These are phyloP conservation scores for Biscutella auriculata DNA, from an alignment of 441 rosid genomes.

Conservation along the genomic window DNA sequence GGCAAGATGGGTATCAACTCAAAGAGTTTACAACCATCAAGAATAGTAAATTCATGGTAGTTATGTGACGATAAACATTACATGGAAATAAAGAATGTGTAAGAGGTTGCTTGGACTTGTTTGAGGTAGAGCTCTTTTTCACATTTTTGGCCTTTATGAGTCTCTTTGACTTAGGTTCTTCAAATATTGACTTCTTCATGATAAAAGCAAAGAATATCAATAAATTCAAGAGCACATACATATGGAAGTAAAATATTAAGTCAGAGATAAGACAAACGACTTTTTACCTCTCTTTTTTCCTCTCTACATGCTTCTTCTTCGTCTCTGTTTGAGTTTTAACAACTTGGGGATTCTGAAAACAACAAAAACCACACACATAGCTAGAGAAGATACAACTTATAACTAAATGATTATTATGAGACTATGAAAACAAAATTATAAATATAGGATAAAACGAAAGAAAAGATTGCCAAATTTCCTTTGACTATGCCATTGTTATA, in stretches of 20 bases:
- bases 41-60: not conserved
- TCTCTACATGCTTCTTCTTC: conserved; percentile 59
- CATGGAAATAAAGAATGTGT: conserved; percentile 87
- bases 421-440: too few relatives aligned
- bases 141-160: conserved; percentile 25
- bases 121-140: conserved; percentile 36
- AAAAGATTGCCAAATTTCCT: too few relatives aligned
- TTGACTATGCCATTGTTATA: too few relatives aligned
- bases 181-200: conserved; percentile 56
- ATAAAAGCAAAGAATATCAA: not conserved
- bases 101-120: conserved; percentile 65
- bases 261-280: not conserved
- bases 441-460: too few relatives aligned
- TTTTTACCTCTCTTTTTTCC: too few relatives aligned
- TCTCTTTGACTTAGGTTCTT: conserved; percentile 61
- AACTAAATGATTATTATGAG: too few relatives aligned
- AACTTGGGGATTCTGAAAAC: conserved; percentile 56
- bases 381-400: too few relatives aligned
- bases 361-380: not conserved
- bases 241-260: not conserved
- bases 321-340: conserved; percentile 52
- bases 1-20: not conserved
- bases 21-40: not conserved
- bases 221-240: not conserved
- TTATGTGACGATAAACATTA: conserved; percentile 11